Percentiles rank a stretch among this genome's conserved stretches.
These are phyloP conservation scores for Tuber umbilicatum DNA, from an alignment of 495 filamentous ascomycete species.

Conservation along the genomic window DNA sequence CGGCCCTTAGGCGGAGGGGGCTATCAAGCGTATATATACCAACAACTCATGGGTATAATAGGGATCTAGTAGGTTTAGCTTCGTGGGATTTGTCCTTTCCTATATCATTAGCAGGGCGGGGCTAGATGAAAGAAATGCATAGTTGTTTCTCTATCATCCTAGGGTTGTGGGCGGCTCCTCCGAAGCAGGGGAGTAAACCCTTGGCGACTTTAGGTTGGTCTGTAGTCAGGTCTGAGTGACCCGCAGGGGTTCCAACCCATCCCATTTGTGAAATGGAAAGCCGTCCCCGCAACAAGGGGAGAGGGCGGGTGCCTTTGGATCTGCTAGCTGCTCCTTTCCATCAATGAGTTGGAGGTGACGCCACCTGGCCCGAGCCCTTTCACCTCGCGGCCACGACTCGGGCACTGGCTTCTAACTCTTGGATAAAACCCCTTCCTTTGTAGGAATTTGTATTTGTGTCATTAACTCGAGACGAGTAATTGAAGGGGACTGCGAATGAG, in stretches of 20 bases:
- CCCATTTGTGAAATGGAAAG: not conserved
- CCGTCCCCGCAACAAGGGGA: not conserved
- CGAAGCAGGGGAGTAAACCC: not conserved
- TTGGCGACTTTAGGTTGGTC: not conserved
- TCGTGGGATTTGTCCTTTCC: not conserved
- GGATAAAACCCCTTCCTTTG: not conserved
- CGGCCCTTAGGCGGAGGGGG: not conserved
- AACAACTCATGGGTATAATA: not conserved
- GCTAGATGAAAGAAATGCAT: not conserved
- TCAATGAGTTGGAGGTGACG: not conserved
- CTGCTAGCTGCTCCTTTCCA: not conserved
- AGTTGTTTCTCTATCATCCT: not conserved
- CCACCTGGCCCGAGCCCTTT: not conserved
- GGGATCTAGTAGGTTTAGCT: not conserved
- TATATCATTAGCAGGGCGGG: not conserved
- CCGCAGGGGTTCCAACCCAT: not conserved
- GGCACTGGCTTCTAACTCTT: not conserved
- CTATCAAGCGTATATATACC: conserved; percentile 1
- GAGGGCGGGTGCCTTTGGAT: not conserved
- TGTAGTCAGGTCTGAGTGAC: not conserved
- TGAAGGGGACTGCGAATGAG: not conserved
- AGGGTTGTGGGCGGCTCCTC: not conserved
- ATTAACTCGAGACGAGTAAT: not conserved
- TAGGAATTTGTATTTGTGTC: not conserved
- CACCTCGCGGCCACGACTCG: not conserved